Base-by-base conservation (phyloP, 2,329 filamentous ascomycete genomes). In the Stemphylium lycopersici region DNA sequence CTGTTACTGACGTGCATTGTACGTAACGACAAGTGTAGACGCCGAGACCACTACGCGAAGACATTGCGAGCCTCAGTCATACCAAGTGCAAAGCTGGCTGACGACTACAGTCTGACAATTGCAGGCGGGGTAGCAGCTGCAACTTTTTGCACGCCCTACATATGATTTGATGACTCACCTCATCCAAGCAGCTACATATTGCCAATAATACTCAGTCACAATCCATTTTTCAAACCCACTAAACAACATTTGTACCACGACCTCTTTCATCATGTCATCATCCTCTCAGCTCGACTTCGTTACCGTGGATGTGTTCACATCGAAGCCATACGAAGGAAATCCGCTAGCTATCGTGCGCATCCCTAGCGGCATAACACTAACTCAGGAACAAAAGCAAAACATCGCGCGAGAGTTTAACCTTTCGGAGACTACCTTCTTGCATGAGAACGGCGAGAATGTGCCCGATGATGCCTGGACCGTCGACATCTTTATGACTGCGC, bases 341-440 rank as follows among this genome's bases (percentile, higher is more conserved):
- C 83, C 81, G 2, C 74, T 86, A 1, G 83, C 79, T n/a, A 77
- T 86, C n/a, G 78, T 85, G 56, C 74, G 77, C 36, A 71, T 85
- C 11, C 76, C 78, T 3, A 56, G 65, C 39, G 59, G 67, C 33
- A 58, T 63, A 18, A 45, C 51, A 6, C 56, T 80, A 40, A 78
- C 73, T 10, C 81, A 83, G 48, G 70, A 72, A 32, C 77, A 81
- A 57, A 83, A 85, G 65, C 83, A 84, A 65, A 67, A 63, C 39
- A 80, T 87, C 51, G 81, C 83, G 4, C 70, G 74, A 29, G 84
- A 86, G 59, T 86, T 85, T 75, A 85, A 85, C 59, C 74, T 83
- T 33, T 84, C 82, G 0, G 84, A 86, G 59, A 84, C 81, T 0
- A 80, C 84, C 20, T 84, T 86, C 58, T 67, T 85, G 15, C 78